Percentiles rank a stretch among this genome's conserved stretches.
phyloP scores from a whole-genome alignment of 1,284 basidiomycete species.

The Rhodotorula mucilaginosa region DNA sequence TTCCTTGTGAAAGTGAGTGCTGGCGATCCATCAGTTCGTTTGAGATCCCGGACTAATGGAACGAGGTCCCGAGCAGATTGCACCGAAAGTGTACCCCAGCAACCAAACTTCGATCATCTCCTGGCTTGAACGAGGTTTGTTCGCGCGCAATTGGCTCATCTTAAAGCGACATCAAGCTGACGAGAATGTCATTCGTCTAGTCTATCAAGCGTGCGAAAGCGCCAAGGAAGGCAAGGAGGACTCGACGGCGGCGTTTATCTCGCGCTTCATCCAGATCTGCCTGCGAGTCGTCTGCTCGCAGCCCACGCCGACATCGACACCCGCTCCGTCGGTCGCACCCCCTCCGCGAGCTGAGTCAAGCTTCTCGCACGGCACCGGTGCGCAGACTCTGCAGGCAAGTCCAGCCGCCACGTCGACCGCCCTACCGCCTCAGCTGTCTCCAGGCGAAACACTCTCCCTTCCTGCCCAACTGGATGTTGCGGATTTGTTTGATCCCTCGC shows the following conservation, averaged over 20 bases:
- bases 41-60: background rate
- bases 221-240: slow-evolving; percentile 12
- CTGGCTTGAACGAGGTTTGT: slow-evolving; percentile 27
- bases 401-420: background rate
- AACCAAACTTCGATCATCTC: slow-evolving; percentile 22
- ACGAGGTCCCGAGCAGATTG: background rate
- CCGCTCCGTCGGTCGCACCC: background rate
- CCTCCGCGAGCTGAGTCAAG: background rate
- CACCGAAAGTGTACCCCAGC: background rate
- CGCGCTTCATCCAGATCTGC: slow-evolving; percentile 28
- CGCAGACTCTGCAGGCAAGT: background rate
- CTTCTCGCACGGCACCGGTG: background rate
- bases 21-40: background rate
- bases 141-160: background rate
- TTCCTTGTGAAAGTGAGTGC: slow-evolving; percentile 18
- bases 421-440: background rate
- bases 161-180: too few relatives aligned
- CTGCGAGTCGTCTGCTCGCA: slow-evolving; percentile 10
- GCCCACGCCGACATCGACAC: background rate
- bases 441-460: background rate
- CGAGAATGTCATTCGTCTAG: slow-evolving; percentile 2
- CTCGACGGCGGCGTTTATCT: slow-evolving; percentile 29
- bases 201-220: slow-evolving; percentile 25
- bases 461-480: background rate
- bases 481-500: background rate